A percentile compares a stretch with the other conserved stretches of the same genome.
These are phyloP conservation scores for Nicotiana obtusifolia DNA, from an alignment of 257 asterid species.

Conservation along the genomic window DNA sequence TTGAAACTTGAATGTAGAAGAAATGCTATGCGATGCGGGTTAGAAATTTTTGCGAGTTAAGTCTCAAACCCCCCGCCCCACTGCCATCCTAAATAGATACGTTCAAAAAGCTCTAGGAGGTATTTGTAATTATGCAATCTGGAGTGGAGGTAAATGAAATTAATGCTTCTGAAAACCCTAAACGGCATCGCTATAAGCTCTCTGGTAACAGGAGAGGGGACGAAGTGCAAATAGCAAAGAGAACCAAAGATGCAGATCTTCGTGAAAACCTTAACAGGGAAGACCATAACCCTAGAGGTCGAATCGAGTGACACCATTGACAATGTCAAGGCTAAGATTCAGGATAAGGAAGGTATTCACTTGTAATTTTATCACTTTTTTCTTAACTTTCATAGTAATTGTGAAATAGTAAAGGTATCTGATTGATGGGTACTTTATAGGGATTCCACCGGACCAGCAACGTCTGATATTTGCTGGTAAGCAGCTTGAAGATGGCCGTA, in stretches of 20 bases:
- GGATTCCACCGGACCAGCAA: slow-evolving; percentile 13
- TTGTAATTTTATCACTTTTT: background rate
- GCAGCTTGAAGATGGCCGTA: slow-evolving; percentile 13
- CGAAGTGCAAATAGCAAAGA: no score
- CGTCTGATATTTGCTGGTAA: slow-evolving; percentile 10
- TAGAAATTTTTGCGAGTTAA: no score
- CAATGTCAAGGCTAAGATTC: slow-evolving; percentile 11
- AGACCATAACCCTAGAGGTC: slow-evolving; percentile 13
- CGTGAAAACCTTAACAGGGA: slow-evolving; percentile 14
- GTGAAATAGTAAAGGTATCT: background rate
- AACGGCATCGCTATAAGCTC: no score
- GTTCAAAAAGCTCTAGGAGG: no score
- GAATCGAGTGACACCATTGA: slow-evolving; percentile 9
- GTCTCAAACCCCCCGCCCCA: no score
- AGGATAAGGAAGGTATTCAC: slow-evolving; percentile 9
- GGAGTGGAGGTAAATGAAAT: no score
- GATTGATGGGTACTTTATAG: background rate
- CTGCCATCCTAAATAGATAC: no score
- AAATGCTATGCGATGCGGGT: no score
- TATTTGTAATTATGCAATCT: no score
- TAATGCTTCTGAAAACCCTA: no score
- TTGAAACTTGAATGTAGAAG: no score
- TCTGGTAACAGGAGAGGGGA: no score
- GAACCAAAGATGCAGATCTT: slow-evolving; percentile 12
- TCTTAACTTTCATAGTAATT: background rate